Conservation (phyloP, 2,329 filamentous ascomycete species). For the Fusarium graminum region DNA sequence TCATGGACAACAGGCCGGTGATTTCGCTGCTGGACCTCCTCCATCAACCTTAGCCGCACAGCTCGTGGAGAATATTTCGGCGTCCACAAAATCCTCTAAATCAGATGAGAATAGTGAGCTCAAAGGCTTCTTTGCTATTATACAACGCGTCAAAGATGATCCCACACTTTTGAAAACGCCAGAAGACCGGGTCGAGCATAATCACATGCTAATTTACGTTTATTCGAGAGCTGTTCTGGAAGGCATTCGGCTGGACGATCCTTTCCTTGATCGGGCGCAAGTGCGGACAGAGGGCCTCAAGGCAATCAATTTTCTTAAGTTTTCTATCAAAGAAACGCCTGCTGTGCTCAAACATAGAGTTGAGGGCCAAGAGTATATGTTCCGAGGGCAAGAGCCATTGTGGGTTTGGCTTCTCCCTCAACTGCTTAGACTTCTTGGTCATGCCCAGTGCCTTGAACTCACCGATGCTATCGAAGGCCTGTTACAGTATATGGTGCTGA, state of each 20-base stretch:
- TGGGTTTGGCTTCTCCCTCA: slow-evolving; percentile 75
- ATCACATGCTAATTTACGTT: slow-evolving; percentile 87
- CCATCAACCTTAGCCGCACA: slow-evolving; percentile 90
- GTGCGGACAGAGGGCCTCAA: slow-evolving; percentile 73
- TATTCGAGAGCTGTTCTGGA: slow-evolving; percentile 84
- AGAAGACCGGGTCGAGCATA: slow-evolving; percentile 78
- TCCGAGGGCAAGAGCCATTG: slow-evolving; percentile 70
- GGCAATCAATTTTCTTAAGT: slow-evolving; percentile 81
- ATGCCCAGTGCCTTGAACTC: slow-evolving; percentile 62
- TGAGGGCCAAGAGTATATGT: slow-evolving; percentile 59
- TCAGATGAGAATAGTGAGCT: slow-evolving; percentile 80
- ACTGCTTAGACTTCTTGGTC: slow-evolving; percentile 69
- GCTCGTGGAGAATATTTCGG: slow-evolving; percentile 83
- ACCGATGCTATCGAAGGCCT: slow-evolving; percentile 66
- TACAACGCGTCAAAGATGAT: slow-evolving; percentile 67
- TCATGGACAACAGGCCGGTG: slow-evolving; percentile 36
- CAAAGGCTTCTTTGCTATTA: slow-evolving; percentile 73
- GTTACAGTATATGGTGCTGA: slow-evolving; percentile 62
- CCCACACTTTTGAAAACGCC: slow-evolving; percentile 68
- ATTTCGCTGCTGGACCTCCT: slow-evolving; percentile 56
- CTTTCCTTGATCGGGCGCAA: slow-evolving; percentile 70
- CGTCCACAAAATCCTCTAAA: slow-evolving; percentile 71
- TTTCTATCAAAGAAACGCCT: slow-evolving; percentile 81
- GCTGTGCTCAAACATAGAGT: slow-evolving; percentile 69
- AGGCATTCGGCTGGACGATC: slow-evolving; percentile 74